Evolutionary conservation across 2,329 filamentous ascomycete species (phyloP).

Genomic region (Epichloe baconii): DNA sequence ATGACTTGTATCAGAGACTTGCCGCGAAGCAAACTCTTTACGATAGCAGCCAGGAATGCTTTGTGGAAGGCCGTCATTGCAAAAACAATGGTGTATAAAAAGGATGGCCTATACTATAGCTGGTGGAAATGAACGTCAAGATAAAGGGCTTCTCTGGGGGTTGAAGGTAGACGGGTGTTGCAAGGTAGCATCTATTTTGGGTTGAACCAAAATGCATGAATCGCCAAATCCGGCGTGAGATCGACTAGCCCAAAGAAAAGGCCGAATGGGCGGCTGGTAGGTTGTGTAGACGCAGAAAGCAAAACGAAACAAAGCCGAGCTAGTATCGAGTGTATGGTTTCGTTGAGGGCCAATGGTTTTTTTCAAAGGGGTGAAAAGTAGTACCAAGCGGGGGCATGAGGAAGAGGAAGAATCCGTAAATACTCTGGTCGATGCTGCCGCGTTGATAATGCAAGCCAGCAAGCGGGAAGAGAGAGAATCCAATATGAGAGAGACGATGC

Average conservation of each 20-base stretch:
- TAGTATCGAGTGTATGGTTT: not conserved
- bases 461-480: too few species aligned
- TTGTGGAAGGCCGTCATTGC: slow-evolving; percentile 45
- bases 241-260: not conserved
- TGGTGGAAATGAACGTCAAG: not conserved
- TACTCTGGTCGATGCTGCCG: not conserved
- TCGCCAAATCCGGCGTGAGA: not conserved
- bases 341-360: not conserved
- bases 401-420: too few species aligned
- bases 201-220: not conserved
- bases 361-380: not conserved
- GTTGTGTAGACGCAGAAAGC: not conserved
- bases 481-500: too few species aligned
- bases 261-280: not conserved
- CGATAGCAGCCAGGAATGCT: slow-evolving; percentile 37
- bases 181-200: not conserved
- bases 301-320: not conserved
- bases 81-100: slow-evolving; percentile 39
- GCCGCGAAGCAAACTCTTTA: slow-evolving; percentile 45
- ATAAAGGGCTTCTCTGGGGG: not conserved
- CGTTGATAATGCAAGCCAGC: not conserved
- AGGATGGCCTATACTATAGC: slow-evolving; percentile 9
- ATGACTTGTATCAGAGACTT: slow-evolving; percentile 46
- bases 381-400: too few species aligned
- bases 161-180: not conserved